Percentiles rank a stretch among this genome's conserved stretches.
Evolutionary conservation across 2,329 filamentous ascomycete species (phyloP).

Genomic region (Pestalotiopsis sp.): DNA sequence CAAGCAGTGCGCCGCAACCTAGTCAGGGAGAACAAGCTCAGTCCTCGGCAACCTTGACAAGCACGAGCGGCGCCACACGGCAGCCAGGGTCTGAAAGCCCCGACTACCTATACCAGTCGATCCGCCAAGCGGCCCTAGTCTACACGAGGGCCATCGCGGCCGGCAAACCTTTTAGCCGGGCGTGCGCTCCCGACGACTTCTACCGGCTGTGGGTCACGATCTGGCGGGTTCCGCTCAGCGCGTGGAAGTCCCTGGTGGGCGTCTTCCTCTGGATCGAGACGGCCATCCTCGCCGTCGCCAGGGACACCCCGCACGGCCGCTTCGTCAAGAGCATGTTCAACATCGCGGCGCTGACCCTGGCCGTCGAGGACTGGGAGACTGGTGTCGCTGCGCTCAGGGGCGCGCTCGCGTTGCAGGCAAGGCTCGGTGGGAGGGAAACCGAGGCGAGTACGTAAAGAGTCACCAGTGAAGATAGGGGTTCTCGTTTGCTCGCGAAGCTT

Average conservation of each 20-base stretch:
- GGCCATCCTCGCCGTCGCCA: constrained; percentile 42
- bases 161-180: constrained; percentile 43
- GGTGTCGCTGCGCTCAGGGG: background rate
- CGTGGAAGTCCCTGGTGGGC: constrained; percentile 50
- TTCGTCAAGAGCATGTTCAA: constrained; percentile 49
- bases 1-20: background rate
- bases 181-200: constrained; percentile 44
- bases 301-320: constrained; percentile 41
- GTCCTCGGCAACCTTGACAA: background rate
- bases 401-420: background rate
- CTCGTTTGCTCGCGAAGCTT: background rate
- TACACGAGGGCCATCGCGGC: constrained; percentile 50
- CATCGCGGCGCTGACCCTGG: constrained; percentile 7
- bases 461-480: background rate
- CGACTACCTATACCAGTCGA: constrained; percentile 50
- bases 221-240: constrained; percentile 49
- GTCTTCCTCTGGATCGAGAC: constrained; percentile 53
- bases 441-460: background rate
- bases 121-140: constrained; percentile 49
- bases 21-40: background rate
- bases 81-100: constrained; percentile 18
- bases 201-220: constrained; percentile 47
- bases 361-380: constrained; percentile 6
- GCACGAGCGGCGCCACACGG: background rate
- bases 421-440: background rate